Base-by-base conservation (phyloP, 805 yeast species). In the Ogataea methylovora region DNA sequence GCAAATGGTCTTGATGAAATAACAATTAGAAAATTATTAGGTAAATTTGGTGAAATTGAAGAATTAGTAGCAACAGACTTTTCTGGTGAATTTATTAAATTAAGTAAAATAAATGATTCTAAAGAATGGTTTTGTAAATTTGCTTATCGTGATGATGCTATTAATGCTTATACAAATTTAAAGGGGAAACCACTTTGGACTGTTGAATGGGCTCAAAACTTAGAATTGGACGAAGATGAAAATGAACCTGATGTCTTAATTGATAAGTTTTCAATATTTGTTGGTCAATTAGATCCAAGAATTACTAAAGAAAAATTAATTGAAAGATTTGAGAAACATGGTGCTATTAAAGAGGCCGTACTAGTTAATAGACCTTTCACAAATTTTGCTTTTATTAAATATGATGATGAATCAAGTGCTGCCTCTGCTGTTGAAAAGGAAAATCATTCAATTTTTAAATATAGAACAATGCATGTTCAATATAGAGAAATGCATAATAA, bases 131-230 rank as follows among this genome's bases (percentile, higher is more conserved):
- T 79, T 51, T 72, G 78, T 42, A 81, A 82, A 49, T 85, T 77
- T 60, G 82, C 77, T 2, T 84, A 71, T 53, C 72, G 95, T 30
- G 94, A 84, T 52, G 95, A 86, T 55, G 95, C 95, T 10, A 83
- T 84, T 29, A 69, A 83, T 48, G 94, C 94, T 0, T 85, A 73
- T 62, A 87, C 92, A 3, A 72, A 69, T 45, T 62, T 81, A 40
- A 70, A 80, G 43, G 65, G 69, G 11, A 70, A 69, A 30, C 59
- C 65, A 7, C 56, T 60, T n/a, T 76, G 76, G 69, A 60, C 60
- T 29, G 82, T 80, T 28, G 86, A 82, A 48, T 85, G 95, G 95
- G 86, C 92, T 0, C 88, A 84, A 58, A 85, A 85, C 49, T 67
- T 85, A 29, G 87, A 77, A 31, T 71, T 69, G 24, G 58, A 54